phyloP scores from a whole-genome alignment of 2,329 filamentous ascomycete species.

The Cercospora beticola region DNA sequence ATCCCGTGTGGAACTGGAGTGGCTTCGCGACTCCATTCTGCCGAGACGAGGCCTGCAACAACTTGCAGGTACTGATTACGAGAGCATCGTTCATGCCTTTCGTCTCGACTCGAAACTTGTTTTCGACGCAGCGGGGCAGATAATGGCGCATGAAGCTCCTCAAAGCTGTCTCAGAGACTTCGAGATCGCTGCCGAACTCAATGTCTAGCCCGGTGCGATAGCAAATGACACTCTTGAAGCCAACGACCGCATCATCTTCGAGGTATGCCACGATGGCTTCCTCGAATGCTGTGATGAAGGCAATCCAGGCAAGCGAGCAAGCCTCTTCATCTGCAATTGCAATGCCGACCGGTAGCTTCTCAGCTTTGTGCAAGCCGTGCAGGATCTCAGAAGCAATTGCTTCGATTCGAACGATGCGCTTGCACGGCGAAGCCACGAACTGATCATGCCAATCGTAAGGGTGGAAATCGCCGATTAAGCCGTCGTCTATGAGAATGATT shows the following conservation, averaged over 20 bases:
- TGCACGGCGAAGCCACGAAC: constrained; percentile 64
- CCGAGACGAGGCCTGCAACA: constrained; percentile 52
- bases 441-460: constrained; percentile 64
- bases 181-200: constrained; percentile 48
- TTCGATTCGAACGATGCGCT: constrained; percentile 77
- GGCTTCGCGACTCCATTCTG: constrained; percentile 60
- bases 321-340: constrained; percentile 35
- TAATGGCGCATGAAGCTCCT: constrained; percentile 42
- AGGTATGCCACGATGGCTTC: constrained; percentile 58
- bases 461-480: constrained; percentile 61
- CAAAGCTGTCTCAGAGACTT: constrained; percentile 35
- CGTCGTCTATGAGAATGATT: constrained; percentile 75
- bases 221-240: constrained; percentile 81
- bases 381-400: constrained; percentile 64
- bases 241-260: constrained; percentile 66
- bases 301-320: constrained; percentile 39
- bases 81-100: constrained; percentile 68
- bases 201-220: constrained; percentile 74
- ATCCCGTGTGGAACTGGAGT: constrained; percentile 78
- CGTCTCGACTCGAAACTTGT: constrained; percentile 57
- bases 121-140: constrained; percentile 41
- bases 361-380: constrained; percentile 45
- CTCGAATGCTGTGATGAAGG: constrained; percentile 53
- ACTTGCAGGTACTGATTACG: constrained; percentile 62
- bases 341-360: constrained; percentile 31